These are phyloP conservation scores for Thuja plicata DNA, from an alignment of 83 land plant genomes.

Conservation along the genomic window DNA sequence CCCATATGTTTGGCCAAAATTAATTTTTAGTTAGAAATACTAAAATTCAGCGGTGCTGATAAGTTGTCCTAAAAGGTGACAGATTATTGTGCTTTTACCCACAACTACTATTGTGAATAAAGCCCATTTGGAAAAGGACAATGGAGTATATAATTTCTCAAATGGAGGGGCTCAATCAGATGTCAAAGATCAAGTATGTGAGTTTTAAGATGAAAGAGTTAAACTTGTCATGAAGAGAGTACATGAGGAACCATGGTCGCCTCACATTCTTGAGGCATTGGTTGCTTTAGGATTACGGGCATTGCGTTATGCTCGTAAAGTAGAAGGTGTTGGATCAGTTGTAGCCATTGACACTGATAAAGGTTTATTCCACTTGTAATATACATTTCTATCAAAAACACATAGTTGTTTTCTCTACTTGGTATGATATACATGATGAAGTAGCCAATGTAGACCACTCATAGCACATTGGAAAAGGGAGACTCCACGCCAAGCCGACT, in stretches of 20 bases:
- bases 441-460: too few species aligned
- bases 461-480: too few species aligned
- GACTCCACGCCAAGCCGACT: too few species aligned
- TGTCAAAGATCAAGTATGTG: conserved; percentile 20
- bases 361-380: conserved; percentile 42
- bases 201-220: conserved; percentile 25
- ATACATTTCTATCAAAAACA: not conserved
- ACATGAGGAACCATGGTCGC: conserved; percentile 50
- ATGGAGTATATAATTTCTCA: not conserved
- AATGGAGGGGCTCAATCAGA: conserved; percentile 16
- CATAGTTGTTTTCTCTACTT: not conserved
- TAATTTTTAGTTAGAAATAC: too few species aligned
- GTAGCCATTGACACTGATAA: conserved; percentile 85
- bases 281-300: conserved; percentile 96
- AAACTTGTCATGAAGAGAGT: conserved; percentile 19
- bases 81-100: too few species aligned
- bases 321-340: conserved; percentile 83
- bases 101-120: conserved; percentile 13
- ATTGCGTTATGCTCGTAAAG: conserved; percentile 90
- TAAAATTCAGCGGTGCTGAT: too few species aligned
- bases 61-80: too few species aligned
- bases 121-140: conserved; percentile 14
- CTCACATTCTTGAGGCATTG: conserved; percentile 89
- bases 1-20: too few species aligned
- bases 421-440: not conserved